These are phyloP conservation scores for Mycena metata DNA, from an alignment of 768 basidiomycete species.

Conservation along the genomic window DNA sequence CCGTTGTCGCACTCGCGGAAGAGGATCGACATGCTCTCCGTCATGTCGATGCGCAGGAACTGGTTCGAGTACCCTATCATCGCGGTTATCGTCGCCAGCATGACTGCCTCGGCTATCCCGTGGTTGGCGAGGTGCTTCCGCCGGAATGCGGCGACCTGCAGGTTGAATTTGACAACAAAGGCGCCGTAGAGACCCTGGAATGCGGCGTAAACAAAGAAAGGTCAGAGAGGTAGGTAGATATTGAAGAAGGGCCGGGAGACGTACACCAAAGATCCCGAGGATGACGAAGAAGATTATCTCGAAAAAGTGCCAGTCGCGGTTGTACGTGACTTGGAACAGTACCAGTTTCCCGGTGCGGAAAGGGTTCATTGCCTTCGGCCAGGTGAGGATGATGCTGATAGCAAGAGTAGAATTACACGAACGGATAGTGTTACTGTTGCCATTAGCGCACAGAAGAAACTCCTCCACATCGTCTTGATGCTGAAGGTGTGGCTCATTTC, in stretches of 20 bases:
- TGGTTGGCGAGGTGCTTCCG: constrained; percentile 88
- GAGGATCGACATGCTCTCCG: constrained; percentile 92
- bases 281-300: constrained; percentile 97
- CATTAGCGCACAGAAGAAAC: constrained; percentile 96
- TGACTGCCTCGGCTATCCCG: constrained; percentile 90
- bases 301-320: constrained; percentile 99
- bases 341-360: constrained; percentile 98
- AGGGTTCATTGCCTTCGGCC: constrained; percentile 91
- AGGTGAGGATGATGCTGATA: constrained; percentile 16
- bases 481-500: constrained; percentile 99
- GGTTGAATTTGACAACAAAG: constrained; percentile 96
- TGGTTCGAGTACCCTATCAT: constrained; percentile 95
- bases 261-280: constrained; percentile 94
- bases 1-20: constrained; percentile 97
- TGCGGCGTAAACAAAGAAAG: too few relatives aligned
- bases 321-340: constrained; percentile 97
- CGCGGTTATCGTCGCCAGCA: constrained; percentile 89
- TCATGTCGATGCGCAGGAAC: constrained; percentile 98
- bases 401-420: constrained; percentile 51
- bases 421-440: constrained; percentile 97
- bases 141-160: constrained; percentile 95
- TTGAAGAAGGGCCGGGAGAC: background rate
- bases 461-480: constrained; percentile 98
- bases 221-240: constrained; percentile 18
- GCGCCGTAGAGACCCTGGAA: constrained; percentile 95